Percentiles rank a stretch among this genome's conserved stretches.
phyloP scores from a whole-genome alignment of 345 rosid species.

The Populus davidiana region DNA sequence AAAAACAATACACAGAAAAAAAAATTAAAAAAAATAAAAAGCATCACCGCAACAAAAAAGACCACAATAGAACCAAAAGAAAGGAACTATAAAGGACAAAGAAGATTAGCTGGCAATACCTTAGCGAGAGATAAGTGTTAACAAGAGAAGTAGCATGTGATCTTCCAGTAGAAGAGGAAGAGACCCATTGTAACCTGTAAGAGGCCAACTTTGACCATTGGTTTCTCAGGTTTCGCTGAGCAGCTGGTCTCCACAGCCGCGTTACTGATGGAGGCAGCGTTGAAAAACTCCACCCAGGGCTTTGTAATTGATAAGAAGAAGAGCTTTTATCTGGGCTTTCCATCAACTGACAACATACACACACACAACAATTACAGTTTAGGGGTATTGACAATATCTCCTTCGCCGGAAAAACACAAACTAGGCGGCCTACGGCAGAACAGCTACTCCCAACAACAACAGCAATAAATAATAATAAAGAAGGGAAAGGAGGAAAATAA shows the following conservation, averaged over 20 bases:
- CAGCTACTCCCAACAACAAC: too few species aligned
- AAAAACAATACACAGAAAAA: too few species aligned
- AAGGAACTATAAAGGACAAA: background rate
- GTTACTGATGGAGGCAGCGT: conserved; percentile 40
- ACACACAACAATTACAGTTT: too few species aligned
- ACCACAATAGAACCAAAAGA: background rate
- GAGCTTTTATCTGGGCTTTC: background rate
- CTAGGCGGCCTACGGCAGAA: too few species aligned
- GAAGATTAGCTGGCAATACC: conserved; percentile 23
- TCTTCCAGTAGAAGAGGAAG: conserved; percentile 54
- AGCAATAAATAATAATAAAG: too few species aligned
- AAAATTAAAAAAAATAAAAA: background rate
- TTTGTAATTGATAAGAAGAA: background rate
- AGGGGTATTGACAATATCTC: too few species aligned
- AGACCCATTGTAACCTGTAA: conserved; percentile 54
- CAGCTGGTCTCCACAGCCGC: conserved; percentile 85
- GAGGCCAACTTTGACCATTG: conserved; percentile 80
- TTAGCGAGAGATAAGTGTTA: conserved; percentile 64
- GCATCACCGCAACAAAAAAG: background rate
- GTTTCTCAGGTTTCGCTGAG: conserved; percentile 82
- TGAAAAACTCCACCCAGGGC: background rate
- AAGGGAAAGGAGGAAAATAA: too few species aligned
- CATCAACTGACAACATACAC: background rate
- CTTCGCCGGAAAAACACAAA: too few species aligned
- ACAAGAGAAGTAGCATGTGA: conserved; percentile 78